Evolutionary conservation across 306 rosid species (phyloP), one percentile per base, ranked within the genome.

Genomic region (Vigna trinervia): DNA sequence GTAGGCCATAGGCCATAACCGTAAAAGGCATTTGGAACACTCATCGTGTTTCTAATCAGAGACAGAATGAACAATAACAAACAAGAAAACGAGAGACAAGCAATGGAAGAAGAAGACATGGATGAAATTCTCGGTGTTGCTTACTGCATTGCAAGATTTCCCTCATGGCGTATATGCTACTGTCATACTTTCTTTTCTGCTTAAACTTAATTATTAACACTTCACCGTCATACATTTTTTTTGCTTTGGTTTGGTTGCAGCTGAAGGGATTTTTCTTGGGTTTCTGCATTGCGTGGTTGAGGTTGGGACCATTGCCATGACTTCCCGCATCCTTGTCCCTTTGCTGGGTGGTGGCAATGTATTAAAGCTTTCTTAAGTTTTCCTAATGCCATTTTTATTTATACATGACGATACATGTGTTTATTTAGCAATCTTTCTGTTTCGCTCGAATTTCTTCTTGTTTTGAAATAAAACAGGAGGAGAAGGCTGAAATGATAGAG

Each of bases 261-360:
- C 92, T 43, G 95, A 88, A 82, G 92, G 80, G 52, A 82, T 92
- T 61, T 67, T 90, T 13, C 72, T 85, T 79, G 97, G 93, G 28
- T 90, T 92, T 81, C 97, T 90, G 69, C 90, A 94, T 69, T 94
- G 70, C 58, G 13, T 94, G 59, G 92, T 89, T 32, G 87, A 87
- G 97, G 83, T 94, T 14, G 96, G 98, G 39, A 87, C 91, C 41
- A 87, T 86, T 15, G 92, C 89, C 68, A 64, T 88, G 63, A 54
- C 89, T 63, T 85, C 96, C 54, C 81, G 92, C 36, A 11, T 83
- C 32, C 78, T 92, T 53, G 92, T 84, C 46, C 89, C 96, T 60
- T 52, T 87, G 53, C 88, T 94, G 88, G 97, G 97, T 73, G 98
- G 97, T 74, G 93, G 93, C 75, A 70, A 92, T 77, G 98, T 94